Evolutionary conservation across 1,284 basidiomycete genomes (phyloP), one percentile per base, ranked within the genome.

Genomic region (Leccinum fuscescens): DNA sequence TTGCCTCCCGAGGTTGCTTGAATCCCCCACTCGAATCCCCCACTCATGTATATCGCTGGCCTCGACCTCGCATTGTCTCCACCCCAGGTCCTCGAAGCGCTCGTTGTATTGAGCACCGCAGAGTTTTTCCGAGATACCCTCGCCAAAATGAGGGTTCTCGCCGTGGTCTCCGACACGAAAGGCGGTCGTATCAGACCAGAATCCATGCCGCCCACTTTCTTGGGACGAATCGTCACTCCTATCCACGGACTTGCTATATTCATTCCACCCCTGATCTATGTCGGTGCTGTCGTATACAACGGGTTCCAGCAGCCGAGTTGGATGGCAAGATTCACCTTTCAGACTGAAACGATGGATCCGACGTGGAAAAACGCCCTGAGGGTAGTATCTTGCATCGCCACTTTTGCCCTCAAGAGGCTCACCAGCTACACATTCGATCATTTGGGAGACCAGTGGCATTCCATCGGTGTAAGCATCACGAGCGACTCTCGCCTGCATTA

Each of bases 371-470:
- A 54, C 0, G 6, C 48, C 0, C n/a, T 54, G 57, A 64, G 72
- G 55, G 44, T 59, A 1, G 15, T 9, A 5, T 70, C 72, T 9
- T 72, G 72, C 29, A 12, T 51, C 1, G 54, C 54, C 3, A 60
- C 39, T 9, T 22, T 62, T 29, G 17, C 56, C 1, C 15, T 65
- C 17, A 51, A 5, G 29, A 7, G 24, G 27, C 2, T 72, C 7
- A 15, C 17, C 0, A 46, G 37, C 0, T 29, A 33, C 4, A 15
- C 4, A 2, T 55, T 57, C 14, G 5, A 35, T 1, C 64, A 66
- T 46, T 48, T 74, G 14, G 70, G 73, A 3, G 64, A 64, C n/a
- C 70, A 69, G 24, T 72, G 62, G 72, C 68, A 73, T 35, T 1
- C 14, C 22, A 73, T 73, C 6, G 69, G 68, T 53, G 72, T 67